Evolutionary conservation across 768 basidiomycete species (phyloP), one percentile per base, ranked within the genome.

Genomic region (Agrocybe chaxingu): DNA sequence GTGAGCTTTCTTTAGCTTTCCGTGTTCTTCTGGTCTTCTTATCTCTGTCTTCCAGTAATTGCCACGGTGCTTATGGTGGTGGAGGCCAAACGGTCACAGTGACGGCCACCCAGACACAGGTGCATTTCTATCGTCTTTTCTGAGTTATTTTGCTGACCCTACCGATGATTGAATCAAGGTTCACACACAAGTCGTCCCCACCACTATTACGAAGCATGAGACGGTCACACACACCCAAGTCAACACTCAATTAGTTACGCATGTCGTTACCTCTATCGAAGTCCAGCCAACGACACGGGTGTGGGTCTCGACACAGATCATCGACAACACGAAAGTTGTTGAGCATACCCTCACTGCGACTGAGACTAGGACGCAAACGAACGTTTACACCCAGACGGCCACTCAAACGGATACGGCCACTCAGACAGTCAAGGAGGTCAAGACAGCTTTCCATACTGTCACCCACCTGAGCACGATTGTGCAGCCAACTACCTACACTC

Each of bases 321-420:
- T 81, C 56, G 81, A 85, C 71, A 69, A 70, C 47, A 82, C 80
- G 57, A 62, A 76, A 70, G 74, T 70, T 19, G 37, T 81, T 43
- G 79, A 84, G 55, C 72, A 81, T 60, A 84, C 82, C 41, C 60
- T 79, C 56, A 87, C 84, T 50, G 79, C 80, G 9, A 86, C 85
- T 33, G 75, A 82, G 67, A 84, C 80, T 4, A 66, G 65, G 67
- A 86, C 82, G 12, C 67, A 75, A 62, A 70, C 76, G 58, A 76
- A 79, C 58, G 64, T 78, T 58, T 79, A 82, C 69, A 78, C 82
- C 36, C 61, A 70, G 58, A 79, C 76, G 24, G 60, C 66, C 37
- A 79, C 78, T 2, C 39, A 67, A 65, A 78, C 77, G 34, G 66
- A 77, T 48, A 77, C 76, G 16, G 75, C 73, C 34, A 79, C 79